Evolutionary conservation across 78 protist genomes (phyloP).

Genomic region (Blattamonas nauphoetae): DNA sequence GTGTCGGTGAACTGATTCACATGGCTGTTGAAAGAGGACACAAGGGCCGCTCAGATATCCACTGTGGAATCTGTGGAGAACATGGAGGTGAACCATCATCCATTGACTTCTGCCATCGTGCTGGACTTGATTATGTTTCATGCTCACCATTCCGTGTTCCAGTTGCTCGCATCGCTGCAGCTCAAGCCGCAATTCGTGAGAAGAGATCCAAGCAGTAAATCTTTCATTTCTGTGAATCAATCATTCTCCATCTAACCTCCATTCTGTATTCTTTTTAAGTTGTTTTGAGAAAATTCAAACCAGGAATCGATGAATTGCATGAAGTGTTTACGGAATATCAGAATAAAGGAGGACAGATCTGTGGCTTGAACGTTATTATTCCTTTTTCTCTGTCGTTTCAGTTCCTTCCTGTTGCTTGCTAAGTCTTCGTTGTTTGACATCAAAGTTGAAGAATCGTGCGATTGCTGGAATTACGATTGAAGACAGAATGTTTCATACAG

Average conservation of each 20-base stretch:
- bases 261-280: too few species aligned
- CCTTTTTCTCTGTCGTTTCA: too few species aligned
- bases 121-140: constrained; percentile 53
- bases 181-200: constrained; percentile 53
- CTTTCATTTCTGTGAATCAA: not conserved
- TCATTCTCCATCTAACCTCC: too few species aligned
- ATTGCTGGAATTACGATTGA: not conserved
- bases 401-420: too few species aligned
- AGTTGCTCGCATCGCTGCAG: constrained; percentile 57
- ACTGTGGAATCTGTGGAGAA: constrained; percentile 62
- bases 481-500: not conserved
- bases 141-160: constrained; percentile 68
- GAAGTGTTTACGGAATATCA: too few species aligned
- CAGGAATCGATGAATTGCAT: too few species aligned
- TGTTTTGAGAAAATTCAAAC: too few species aligned
- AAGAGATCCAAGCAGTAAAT: not conserved
- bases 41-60: not conserved
- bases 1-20: constrained; percentile 57
- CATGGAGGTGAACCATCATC: constrained; percentile 46
- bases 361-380: too few species aligned
- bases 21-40: constrained; percentile 42
- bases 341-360: too few species aligned
- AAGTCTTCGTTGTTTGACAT: not conserved
- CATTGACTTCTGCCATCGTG: constrained; percentile 40
- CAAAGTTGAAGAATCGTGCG: constrained; percentile 4